Conservation (phyloP, 1,139 yeast species). For the Geotrichum aggregatum region DNA sequence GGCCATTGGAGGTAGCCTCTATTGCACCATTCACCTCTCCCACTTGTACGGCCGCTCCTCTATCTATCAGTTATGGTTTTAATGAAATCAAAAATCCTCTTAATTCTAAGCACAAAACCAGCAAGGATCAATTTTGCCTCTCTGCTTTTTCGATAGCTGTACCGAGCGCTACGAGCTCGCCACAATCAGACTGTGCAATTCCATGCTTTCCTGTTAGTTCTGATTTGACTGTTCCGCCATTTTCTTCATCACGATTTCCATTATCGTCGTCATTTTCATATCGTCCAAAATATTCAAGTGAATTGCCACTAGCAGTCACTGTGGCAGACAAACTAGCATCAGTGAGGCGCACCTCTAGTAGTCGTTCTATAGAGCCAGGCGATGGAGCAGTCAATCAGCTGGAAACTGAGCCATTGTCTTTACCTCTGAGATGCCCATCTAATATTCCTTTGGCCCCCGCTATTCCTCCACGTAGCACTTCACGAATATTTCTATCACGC, state of each 20-base stretch:
- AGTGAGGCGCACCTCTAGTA: too few species aligned
- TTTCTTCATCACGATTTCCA: neutral
- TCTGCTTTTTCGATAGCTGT: too few species aligned
- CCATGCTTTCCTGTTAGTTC: neutral
- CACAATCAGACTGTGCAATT: too few species aligned
- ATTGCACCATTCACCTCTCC: neutral
- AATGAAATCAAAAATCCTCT: neutral
- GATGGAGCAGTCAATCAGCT: too few species aligned
- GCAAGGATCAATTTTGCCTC: too few species aligned
- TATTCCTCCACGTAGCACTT: conserved; percentile 11
- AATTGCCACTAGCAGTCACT: neutral
- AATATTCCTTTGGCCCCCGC: neutral
- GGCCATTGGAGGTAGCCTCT: conserved; percentile 2
- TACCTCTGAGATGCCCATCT: too few species aligned
- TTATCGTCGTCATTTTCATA: neutral
- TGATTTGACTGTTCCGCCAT: neutral
- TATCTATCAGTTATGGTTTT: neutral
- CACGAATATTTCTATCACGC: conserved; percentile 1
- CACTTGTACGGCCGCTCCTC: neutral
- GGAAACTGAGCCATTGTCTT: too few species aligned
- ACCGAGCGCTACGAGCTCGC: too few species aligned
- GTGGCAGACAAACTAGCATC: too few species aligned
- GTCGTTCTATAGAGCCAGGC: too few species aligned
- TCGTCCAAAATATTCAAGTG: neutral
- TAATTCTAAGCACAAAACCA: neutral